These are phyloP conservation scores for Rhizopus stolonifer DNA, from an alignment of 371 early-diverging fungal genomes.

Conservation along the genomic window DNA sequence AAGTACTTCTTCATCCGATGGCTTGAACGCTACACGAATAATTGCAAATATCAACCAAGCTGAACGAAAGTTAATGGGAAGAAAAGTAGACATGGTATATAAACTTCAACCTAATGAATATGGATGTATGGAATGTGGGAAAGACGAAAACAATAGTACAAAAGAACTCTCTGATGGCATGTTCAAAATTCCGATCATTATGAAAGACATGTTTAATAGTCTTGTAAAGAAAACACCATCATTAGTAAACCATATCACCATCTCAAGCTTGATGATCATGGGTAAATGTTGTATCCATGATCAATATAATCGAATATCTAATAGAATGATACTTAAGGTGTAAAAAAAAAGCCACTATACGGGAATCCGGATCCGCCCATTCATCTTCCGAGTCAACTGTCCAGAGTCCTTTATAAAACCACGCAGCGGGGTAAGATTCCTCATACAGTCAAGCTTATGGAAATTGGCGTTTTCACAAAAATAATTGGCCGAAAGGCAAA, in stretches of 20 bases:
- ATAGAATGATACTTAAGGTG: too few species aligned
- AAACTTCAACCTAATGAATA: constrained; percentile 1
- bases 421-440: too few species aligned
- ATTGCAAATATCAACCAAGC: background rate
- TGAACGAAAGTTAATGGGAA: constrained; percentile 1
- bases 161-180: constrained; percentile 4
- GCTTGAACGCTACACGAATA: background rate
- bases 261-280: constrained; percentile 11
- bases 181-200: constrained; percentile 8
- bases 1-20: background rate
- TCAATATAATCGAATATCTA: too few species aligned
- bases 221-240: constrained; percentile 1
- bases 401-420: too few species aligned
- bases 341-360: too few species aligned
- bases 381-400: too few species aligned
- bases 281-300: too few species aligned
- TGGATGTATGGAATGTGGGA: constrained; percentile 7
- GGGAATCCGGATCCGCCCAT: too few species aligned
- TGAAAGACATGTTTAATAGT: constrained; percentile 15
- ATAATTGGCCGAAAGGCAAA: too few species aligned
- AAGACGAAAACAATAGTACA: constrained; percentile 1
- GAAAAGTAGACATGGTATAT: constrained; percentile 6
- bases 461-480: too few species aligned
- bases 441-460: too few species aligned
- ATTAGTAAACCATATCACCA: constrained; percentile 1